phyloP scores from a whole-genome alignment of 2,329 filamentous ascomycete species.

The Fusarium cicatricum region DNA sequence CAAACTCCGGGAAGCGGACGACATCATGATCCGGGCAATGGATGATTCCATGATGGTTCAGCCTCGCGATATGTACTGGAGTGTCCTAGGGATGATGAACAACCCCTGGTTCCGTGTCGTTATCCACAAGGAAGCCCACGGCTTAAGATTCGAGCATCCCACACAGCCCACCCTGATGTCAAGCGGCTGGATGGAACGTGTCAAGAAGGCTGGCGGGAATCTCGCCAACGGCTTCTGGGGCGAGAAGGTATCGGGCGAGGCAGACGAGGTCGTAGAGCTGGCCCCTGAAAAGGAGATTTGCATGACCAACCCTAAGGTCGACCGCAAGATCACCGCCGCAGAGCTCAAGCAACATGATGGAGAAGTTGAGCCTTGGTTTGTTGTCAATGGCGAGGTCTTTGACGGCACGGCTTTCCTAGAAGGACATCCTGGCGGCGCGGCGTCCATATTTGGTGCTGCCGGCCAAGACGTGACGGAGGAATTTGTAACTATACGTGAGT shows the following conservation, averaged over 20 bases:
- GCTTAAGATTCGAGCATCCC: constrained; percentile 84
- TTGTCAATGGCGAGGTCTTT: constrained; percentile 88
- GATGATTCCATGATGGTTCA: constrained; percentile 88
- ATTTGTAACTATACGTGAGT: constrained; percentile 89
- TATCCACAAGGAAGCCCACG: constrained; percentile 70
- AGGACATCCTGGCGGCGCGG: constrained; percentile 84
- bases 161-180: constrained; percentile 80
- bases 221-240: constrained; percentile 87
- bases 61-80: constrained; percentile 96
- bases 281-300: constrained; percentile 71
- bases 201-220: constrained; percentile 84
- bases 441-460: constrained; percentile 84
- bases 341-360: constrained; percentile 75
- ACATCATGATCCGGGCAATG: constrained; percentile 86
- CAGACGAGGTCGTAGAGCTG: constrained; percentile 51
- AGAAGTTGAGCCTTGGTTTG: constrained; percentile 80
- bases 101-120: constrained; percentile 91
- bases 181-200: constrained; percentile 92
- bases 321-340: constrained; percentile 70
- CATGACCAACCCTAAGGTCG: constrained; percentile 76
- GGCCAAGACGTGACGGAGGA: constrained; percentile 85
- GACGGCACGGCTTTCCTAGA: constrained; percentile 83
- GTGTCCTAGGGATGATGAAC: constrained; percentile 96
- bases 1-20: constrained; percentile 70
- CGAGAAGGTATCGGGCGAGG: constrained; percentile 68